A percentile compares a stretch with the other conserved stretches of the same genome.
Conservation (phyloP, 257 asterid genomes). For the Fraxinus anomala region DNA sequence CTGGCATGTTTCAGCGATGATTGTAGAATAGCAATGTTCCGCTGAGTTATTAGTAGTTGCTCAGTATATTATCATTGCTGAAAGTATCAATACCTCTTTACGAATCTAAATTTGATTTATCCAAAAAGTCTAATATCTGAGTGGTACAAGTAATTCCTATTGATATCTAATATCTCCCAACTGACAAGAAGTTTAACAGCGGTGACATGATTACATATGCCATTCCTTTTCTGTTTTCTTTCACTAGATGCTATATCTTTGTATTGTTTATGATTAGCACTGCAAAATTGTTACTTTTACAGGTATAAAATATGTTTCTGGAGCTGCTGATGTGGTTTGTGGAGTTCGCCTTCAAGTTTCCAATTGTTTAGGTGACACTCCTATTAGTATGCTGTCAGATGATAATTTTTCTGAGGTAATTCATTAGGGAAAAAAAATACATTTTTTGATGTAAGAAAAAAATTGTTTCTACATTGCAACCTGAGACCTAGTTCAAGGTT, state of each 20-base stretch:
- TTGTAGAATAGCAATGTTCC: neutral
- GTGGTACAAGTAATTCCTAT: neutral
- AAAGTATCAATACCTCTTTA: neutral
- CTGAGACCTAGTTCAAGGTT: neutral
- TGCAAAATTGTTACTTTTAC: conserved; percentile 26
- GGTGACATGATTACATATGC: neutral
- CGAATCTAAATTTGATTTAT: neutral
- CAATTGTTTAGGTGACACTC: conserved; percentile 50
- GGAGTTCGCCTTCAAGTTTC: conserved; percentile 62
- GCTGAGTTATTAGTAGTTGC: neutral
- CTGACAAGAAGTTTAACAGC: neutral
- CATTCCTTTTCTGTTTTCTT: neutral
- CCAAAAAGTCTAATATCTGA: neutral
- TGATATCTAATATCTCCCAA: neutral
- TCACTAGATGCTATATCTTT: neutral
- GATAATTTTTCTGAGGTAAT: conserved; percentile 75
- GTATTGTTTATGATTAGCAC: neutral
- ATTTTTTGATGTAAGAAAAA: conserved; percentile 7
- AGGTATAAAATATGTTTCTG: conserved; percentile 58
- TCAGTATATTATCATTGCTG: neutral
- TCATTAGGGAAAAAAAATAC: neutral
- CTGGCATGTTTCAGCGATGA: neutral
- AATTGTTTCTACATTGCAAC: neutral
- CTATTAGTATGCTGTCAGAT: conserved; percentile 62
- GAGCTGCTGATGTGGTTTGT: conserved; percentile 43